A percentile compares a stretch with the other conserved stretches of the same genome.
phyloP scores from a whole-genome alignment of 2,329 filamentous ascomycete genomes.

The Epichloe hybrida region DNA sequence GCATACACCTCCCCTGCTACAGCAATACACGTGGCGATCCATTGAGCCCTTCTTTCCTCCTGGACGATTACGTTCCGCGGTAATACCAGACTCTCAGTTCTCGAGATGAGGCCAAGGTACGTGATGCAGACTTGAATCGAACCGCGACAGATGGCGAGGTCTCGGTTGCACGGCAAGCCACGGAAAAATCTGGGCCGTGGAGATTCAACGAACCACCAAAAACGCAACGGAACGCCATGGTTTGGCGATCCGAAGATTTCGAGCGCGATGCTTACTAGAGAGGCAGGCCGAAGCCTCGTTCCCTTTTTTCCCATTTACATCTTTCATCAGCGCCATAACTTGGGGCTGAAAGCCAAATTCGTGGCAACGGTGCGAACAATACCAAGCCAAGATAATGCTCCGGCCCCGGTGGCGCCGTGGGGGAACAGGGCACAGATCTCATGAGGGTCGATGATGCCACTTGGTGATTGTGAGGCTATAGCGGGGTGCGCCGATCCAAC shows the following conservation, averaged over 20 bases:
- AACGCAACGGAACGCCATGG: conserved; percentile 33
- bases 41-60: conserved; percentile 43
- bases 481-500: background rate
- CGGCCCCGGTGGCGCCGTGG: background rate
- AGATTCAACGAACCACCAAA: conserved; percentile 55
- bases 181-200: conserved; percentile 60
- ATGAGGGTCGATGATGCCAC: background rate
- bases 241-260: conserved; percentile 26
- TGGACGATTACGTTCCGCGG: conserved; percentile 59
- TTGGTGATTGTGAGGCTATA: too few species aligned
- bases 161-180: conserved; percentile 50
- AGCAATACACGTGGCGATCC: background rate
- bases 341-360: background rate
- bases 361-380: background rate
- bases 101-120: conserved; percentile 49
- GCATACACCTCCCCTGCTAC: background rate
- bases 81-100: conserved; percentile 55
- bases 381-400: background rate
- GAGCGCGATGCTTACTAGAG: background rate
- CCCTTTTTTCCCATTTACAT: too few species aligned
- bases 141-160: conserved; percentile 46
- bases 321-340: background rate
- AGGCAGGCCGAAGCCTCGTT: too few species aligned
- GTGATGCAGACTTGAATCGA: conserved; percentile 69
- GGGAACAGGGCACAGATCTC: background rate